Conservation (phyloP, 2,329 filamentous ascomycete genomes). For the Fusarium burgessii region DNA sequence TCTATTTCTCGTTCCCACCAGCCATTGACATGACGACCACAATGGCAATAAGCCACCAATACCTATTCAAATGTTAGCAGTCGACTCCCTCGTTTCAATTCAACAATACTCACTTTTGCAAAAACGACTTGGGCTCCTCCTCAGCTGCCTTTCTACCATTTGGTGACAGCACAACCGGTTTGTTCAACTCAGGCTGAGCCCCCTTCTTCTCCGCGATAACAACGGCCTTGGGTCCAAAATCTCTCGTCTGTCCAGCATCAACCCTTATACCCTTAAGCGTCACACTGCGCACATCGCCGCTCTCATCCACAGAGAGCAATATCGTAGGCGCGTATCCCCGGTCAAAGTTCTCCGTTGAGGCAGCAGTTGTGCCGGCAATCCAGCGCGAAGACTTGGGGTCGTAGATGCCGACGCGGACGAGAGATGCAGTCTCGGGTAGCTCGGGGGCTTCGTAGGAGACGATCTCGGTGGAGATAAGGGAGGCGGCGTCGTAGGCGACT, state of each 20-base stretch:
- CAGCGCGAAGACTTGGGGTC: conserved; percentile 60
- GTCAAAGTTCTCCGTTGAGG: conserved; percentile 67
- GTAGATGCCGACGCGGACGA: conserved; percentile 70
- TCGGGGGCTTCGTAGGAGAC: conserved; percentile 69
- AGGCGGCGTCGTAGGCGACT: conserved; percentile 65
- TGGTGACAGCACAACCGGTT: conserved; percentile 70
- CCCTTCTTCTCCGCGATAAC: conserved; percentile 63
- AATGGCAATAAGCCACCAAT: conserved; percentile 74
- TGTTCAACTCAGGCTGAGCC: conserved; percentile 70
- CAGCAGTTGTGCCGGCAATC: conserved; percentile 67
- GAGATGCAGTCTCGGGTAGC: conserved; percentile 57
- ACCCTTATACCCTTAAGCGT: conserved; percentile 67
- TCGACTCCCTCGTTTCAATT: background rate
- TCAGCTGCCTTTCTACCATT: conserved; percentile 69
- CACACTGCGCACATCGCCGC: conserved; percentile 62
- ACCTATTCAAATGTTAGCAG: conserved; percentile 61
- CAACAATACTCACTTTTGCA: conserved; percentile 70
- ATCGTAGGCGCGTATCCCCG: conserved; percentile 72
- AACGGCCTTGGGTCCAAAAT: conserved; percentile 71
- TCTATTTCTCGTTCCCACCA: conserved; percentile 66
- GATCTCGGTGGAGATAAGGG: conserved; percentile 59
- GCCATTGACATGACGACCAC: conserved; percentile 65
- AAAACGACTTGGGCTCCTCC: conserved; percentile 70
- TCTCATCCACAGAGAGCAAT: conserved; percentile 62
- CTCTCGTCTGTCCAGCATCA: conserved; percentile 73